Percentiles rank a stretch among this genome's conserved stretches.
phyloP scores from a whole-genome alignment of 768 basidiomycete genomes.

The Chalciporus chontae region DNA sequence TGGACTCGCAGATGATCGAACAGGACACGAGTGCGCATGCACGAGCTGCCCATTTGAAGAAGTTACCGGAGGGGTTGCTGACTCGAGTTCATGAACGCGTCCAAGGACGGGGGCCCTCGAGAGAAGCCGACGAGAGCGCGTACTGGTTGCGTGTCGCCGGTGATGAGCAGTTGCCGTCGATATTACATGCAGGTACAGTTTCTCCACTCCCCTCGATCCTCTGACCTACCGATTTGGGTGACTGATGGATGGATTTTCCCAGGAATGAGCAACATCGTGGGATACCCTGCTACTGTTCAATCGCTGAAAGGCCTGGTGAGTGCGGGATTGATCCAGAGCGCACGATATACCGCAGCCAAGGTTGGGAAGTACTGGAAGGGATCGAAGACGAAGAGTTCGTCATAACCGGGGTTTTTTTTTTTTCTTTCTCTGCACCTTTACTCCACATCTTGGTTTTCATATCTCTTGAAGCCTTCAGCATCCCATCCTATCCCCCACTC shows the following conservation, averaged over 20 bases:
- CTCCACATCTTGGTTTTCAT: background rate
- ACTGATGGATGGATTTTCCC: background rate
- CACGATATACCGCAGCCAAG: conserved; percentile 73
- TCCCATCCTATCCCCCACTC: no score
- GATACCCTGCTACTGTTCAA: conserved; percentile 81
- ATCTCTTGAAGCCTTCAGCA: background rate
- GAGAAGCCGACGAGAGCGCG: conserved; percentile 65
- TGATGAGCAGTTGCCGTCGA: conserved; percentile 51
- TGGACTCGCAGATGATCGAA: conserved; percentile 47
- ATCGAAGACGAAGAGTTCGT: background rate
- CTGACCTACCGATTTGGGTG: background rate
- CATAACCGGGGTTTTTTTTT: conserved; percentile 7
- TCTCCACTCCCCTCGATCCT: background rate
- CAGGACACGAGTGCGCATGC: conserved; percentile 74
- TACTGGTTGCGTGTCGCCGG: conserved; percentile 74
- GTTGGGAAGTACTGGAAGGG: conserved; percentile 79
- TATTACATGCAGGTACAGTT: conserved; percentile 52
- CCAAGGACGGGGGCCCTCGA: conserved; percentile 29
- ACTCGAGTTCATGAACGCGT: conserved; percentile 44
- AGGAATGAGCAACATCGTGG: conserved; percentile 80
- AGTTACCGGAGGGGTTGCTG: conserved; percentile 71
- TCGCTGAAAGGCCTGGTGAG: conserved; percentile 82
- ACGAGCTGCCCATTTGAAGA: conserved; percentile 68
- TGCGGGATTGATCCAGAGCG: conserved; percentile 76
- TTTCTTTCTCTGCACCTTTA: background rate